Base-by-base conservation (phyloP, 1,284 basidiomycete species). In the Flammula alnicola region DNA sequence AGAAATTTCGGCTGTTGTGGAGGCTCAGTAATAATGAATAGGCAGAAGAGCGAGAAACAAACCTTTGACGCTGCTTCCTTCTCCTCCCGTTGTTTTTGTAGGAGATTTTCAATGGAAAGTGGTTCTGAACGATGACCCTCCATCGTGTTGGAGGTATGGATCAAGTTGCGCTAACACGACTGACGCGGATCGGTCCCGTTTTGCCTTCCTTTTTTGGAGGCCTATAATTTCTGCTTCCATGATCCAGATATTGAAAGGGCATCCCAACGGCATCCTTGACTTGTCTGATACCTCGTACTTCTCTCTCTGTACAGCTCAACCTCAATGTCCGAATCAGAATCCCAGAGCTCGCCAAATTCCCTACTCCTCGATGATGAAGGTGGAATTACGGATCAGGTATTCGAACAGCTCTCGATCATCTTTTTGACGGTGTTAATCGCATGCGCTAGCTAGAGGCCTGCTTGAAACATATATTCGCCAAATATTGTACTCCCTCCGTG, bases 41-140 rank as follows among this genome's bases (percentile, higher is more conserved):
- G 20, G 30, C 27, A 26, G 53, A 41, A 39, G 14, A 30, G 25
- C n/a, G 41, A 29, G 3, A 47, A 27, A 65, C 72, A 16, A 55
- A 92, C 93, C 80, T 93, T 95, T 44, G 92, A 75, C 44, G 93
- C 90, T 1, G 89, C 90, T 58, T 95, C 93, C 62, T 88, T 92
- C 65, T 95, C 93, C 32, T 79, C 81, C 57, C 83, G 86, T 72
- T 98, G 95, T 69, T 88, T 90, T 60, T 89, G 84, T 11, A 98
- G 77, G 51, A 97, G 73, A 35, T 83, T 80, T 65, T 96, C 93
- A 55, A 96, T 92, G 7, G 90, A 92, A 37, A 92, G 72, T 1
- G 90, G 89, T 65, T 87, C 81, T 38, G 77, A 58, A 55, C 72
- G 72, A 36, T 54, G 49, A 33, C 53, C 55, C 39, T 69, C 60